phyloP scores from a whole-genome alignment of 805 yeast species.

The Spencermartinsiella europaea region DNA sequence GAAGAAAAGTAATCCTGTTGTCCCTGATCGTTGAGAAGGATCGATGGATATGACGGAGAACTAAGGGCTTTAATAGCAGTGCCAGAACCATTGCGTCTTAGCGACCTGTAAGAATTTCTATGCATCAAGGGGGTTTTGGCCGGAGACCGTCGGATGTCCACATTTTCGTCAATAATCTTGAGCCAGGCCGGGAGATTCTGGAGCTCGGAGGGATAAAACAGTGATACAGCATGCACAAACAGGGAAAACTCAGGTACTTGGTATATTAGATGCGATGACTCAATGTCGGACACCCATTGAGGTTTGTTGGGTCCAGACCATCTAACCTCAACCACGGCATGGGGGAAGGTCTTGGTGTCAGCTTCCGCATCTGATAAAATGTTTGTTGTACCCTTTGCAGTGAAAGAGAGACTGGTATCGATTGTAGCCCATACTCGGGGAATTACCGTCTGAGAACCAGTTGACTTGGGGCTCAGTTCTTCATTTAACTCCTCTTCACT shows the following conservation, averaged over 20 bases:
- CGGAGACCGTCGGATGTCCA: constrained; percentile 47
- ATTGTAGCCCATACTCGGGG: constrained; percentile 35
- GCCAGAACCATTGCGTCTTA: neutral
- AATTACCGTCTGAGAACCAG: constrained; percentile 2
- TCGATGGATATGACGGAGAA: constrained; percentile 10
- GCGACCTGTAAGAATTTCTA: neutral
- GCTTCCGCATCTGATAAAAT: neutral
- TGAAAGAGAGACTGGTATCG: constrained; percentile 26
- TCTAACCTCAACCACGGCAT: constrained; percentile 44
- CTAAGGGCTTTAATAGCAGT: neutral
- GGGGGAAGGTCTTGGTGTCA: constrained; percentile 36
- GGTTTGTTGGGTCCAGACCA: constrained; percentile 39
- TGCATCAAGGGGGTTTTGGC: constrained; percentile 7
- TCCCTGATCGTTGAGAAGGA: constrained; percentile 18
- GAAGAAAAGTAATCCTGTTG: neutral
- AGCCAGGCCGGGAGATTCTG: constrained; percentile 39
- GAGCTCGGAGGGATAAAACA: constrained; percentile 29
- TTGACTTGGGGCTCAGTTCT: constrained; percentile 4
- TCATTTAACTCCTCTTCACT: constrained; percentile 5
- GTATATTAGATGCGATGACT: constrained; percentile 44
- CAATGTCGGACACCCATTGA: constrained; percentile 35
- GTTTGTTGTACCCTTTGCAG: constrained; percentile 3
- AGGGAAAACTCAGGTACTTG: constrained; percentile 40
- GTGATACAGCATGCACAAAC: constrained; percentile 33
- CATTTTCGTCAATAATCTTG: constrained; percentile 27